Evolutionary conservation across 257 asterid species (phyloP), one percentile per base, ranked within the genome.

Genomic region (Apocynum venetum): DNA sequence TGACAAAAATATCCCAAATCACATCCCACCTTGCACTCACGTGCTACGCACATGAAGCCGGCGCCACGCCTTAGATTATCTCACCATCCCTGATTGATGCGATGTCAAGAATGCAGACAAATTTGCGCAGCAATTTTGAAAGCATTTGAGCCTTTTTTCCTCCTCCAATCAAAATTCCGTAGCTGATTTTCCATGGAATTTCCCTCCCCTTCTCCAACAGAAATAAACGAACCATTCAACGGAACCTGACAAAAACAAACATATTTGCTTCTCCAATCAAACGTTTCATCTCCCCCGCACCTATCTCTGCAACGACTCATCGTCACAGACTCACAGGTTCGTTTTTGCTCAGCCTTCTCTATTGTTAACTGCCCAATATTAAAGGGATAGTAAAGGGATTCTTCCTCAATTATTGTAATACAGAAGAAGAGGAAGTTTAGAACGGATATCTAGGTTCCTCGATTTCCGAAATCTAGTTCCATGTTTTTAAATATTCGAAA

Each of bases 401-500:
- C 2, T 14, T 70, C 15, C 31, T 15, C 12, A 3, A 7, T 43
- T 31, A 48, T 7, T 48, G 9, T 67, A 78, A 77, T 64, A 70
- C 80, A 82, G 72, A 76, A 60, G 47, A 75, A 36, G 51, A 36
- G 57, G 20, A 11, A 40, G 25, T 65, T 3, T 55, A 43, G 73
- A 19, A 69, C 90, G 79, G 80, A 72, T 78, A 81, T 82, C 89
- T 83, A 82, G 86, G 80, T 69, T 75, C 79, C 85, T 85, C 82
- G 92, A 81, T 78, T 74, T 85, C 60, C 25, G 78, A 80, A 83
- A 84, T 51, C 61, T 63, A 73, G 79, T 79, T 81, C 85, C 68
- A 15, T 19, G 40, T 41, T 75, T 49, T 71, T 66, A 40, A 48
- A 72, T 82, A 78, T 25, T 76, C 51, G 79, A 47, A 72, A 52